A percentile compares a stretch with the other conserved stretches of the same genome.
Evolutionary conservation across 345 rosid genomes (phyloP).

Genomic region (Populus davidiana): DNA sequence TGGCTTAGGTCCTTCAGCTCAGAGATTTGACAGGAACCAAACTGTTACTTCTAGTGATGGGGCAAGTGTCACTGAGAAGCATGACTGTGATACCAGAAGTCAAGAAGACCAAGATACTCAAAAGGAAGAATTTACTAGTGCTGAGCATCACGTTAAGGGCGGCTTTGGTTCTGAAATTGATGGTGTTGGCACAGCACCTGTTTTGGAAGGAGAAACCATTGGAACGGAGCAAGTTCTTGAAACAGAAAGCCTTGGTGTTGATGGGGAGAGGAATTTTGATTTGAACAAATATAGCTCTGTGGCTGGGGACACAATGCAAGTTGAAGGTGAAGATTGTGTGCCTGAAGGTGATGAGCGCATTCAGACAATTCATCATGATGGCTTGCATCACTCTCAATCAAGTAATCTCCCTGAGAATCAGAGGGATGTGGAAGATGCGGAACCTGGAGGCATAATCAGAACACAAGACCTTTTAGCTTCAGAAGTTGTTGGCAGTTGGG

Average conservation of each 20-base stretch:
- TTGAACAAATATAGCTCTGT: constrained; percentile 33
- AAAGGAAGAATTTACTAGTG: constrained; percentile 64
- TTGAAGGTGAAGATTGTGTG: constrained; percentile 60
- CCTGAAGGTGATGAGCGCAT: constrained; percentile 43
- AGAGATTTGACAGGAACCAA: constrained; percentile 37
- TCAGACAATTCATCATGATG: constrained; percentile 21
- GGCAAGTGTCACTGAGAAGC: constrained; percentile 80
- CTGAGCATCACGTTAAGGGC: constrained; percentile 43
- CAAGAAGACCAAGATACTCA: constrained; percentile 71
- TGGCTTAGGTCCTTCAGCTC: constrained; percentile 52
- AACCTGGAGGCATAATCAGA: constrained; percentile 55
- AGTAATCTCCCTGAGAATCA: constrained; percentile 35
- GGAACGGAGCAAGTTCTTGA: constrained; percentile 78
- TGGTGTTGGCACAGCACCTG: constrained; percentile 54
- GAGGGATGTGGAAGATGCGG: constrained; percentile 54
- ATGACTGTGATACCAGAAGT: constrained; percentile 71
- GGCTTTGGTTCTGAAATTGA: constrained; percentile 85
- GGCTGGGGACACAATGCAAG: constrained; percentile 78
- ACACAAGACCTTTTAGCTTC: constrained; percentile 84
- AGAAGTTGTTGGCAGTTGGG: constrained; percentile 91
- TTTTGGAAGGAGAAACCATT: constrained; percentile 50
- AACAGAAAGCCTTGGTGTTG: constrained; percentile 64
- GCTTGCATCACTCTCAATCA: constrained; percentile 22
- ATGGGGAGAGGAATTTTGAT: constrained; percentile 37
- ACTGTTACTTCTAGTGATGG: constrained; percentile 53